Conservation (phyloP, 345 rosid species). For the Eucalyptus decipiens region DNA sequence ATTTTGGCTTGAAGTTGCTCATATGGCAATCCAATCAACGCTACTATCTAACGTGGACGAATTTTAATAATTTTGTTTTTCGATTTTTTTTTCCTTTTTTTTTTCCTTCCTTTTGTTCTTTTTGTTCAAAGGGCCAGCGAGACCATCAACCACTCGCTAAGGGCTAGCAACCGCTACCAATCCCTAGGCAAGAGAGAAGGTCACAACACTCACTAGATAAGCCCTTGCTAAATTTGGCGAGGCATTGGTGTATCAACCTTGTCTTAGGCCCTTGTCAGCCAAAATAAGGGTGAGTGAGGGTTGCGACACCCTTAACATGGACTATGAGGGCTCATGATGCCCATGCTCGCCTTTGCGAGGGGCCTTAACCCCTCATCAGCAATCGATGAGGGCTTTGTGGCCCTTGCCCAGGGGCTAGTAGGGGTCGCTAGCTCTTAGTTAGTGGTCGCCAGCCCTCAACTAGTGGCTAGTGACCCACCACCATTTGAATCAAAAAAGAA, state of each 20-base stretch:
- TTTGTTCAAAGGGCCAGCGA: accelerated
- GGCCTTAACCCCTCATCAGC: too few relatives aligned
- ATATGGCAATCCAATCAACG: not conserved
- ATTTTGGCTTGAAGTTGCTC: too few relatives aligned
- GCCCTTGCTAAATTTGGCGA: too few relatives aligned
- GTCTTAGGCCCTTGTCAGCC: too few relatives aligned
- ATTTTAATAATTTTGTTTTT: too few relatives aligned
- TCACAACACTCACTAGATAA: not conserved
- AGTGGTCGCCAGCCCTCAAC: not conserved
- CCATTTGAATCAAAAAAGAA: not conserved
- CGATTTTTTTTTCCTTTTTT: accelerated
- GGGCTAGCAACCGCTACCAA: not conserved
- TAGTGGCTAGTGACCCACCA: accelerated
- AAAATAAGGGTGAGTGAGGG: too few relatives aligned
- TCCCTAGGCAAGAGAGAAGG: not conserved
- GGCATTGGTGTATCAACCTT: not conserved
- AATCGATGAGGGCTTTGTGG: accelerated
- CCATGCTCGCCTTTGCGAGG: accelerated
- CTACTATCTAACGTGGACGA: accelerated
- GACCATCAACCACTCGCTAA: accelerated
- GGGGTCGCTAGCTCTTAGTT: too few relatives aligned
- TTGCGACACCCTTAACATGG: too few relatives aligned
- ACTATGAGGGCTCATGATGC: too few relatives aligned
- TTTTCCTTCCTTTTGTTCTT: too few relatives aligned
- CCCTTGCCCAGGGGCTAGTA: accelerated